Conservation (phyloP, 768 basidiomycete species). For the Pisolithus albus region DNA sequence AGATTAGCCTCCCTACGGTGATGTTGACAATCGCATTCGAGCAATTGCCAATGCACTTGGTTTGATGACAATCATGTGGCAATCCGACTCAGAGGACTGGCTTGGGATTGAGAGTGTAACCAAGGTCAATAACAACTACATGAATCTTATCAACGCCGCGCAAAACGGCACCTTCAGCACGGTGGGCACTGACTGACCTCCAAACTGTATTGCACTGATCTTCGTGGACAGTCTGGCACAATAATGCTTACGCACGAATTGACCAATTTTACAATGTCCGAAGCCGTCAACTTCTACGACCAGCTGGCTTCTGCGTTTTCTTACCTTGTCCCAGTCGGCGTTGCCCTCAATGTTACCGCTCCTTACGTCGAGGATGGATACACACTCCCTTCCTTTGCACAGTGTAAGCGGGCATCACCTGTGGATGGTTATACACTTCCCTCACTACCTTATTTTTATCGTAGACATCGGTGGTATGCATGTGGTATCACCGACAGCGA, state of each 20-base stretch:
- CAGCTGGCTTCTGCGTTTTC: constrained; percentile 39
- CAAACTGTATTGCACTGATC: not conserved
- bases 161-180: constrained; percentile 34
- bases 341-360: constrained; percentile 43
- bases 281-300: constrained; percentile 47
- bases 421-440: not conserved
- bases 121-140: constrained; percentile 48
- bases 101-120: constrained; percentile 41
- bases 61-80: constrained; percentile 69
- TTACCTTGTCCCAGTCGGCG: constrained; percentile 48
- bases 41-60: constrained; percentile 61
- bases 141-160: constrained; percentile 43
- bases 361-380: constrained; percentile 47
- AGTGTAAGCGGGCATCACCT: constrained; percentile 1
- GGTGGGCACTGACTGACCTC: constrained; percentile 17
- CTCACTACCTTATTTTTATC: not conserved
- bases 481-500: not conserved
- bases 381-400: constrained; percentile 23
- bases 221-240: constrained; percentile 33
- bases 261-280: constrained; percentile 53
- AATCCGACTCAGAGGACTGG: constrained; percentile 70
- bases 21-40: constrained; percentile 74
- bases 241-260: constrained; percentile 56
- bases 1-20: constrained; percentile 55
- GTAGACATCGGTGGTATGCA: not conserved